A percentile compares a stretch with the other conserved stretches of the same genome.
These are phyloP conservation scores for Exutisphaerella laricina DNA, from an alignment of 2,329 filamentous ascomycete species.

Conservation along the genomic window DNA sequence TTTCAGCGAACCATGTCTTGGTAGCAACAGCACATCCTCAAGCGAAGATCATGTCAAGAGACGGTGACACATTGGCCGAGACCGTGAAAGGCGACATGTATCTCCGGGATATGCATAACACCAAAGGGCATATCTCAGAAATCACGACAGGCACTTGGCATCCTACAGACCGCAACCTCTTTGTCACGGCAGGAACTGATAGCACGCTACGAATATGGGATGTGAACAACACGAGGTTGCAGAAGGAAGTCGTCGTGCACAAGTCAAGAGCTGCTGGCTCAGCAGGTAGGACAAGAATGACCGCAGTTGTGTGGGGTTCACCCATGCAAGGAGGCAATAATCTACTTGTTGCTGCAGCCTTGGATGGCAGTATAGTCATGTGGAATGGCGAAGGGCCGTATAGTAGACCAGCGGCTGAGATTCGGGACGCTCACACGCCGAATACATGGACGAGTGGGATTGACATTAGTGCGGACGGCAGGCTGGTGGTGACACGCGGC, in stretches of 20 bases:
- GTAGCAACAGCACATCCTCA: conserved; percentile 86
- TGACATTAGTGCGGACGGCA: conserved; percentile 83
- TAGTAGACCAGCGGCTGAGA: conserved; percentile 72
- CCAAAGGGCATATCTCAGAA: conserved; percentile 92
- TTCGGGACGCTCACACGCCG: conserved; percentile 72
- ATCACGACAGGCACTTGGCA: conserved; percentile 87
- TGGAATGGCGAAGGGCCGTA: conserved; percentile 87
- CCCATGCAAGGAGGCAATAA: conserved; percentile 71
- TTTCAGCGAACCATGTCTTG: conserved; percentile 72
- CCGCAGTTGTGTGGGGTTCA: conserved; percentile 79
- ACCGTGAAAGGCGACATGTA: conserved; percentile 99
- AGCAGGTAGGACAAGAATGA: conserved; percentile 89
- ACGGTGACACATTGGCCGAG: conserved; percentile 78
- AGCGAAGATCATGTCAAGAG: conserved; percentile 80
- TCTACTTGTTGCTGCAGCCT: conserved; percentile 71
- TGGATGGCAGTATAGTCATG: conserved; percentile 88
- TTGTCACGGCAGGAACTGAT: conserved; percentile 87
- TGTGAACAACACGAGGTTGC: conserved; percentile 79
- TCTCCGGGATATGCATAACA: conserved; percentile 92
- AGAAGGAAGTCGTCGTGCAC: conserved; percentile 92
- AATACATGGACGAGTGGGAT: conserved; percentile 90
- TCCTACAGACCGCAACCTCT: conserved; percentile 75
- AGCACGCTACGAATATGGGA: conserved; percentile 97
- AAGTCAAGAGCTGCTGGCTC: conserved; percentile 86
- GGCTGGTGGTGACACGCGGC: conserved; percentile 83